Evolutionary conservation across 2,329 filamentous ascomycete genomes (phyloP).

Genomic region (Arthrobotrys sinensis): DNA sequence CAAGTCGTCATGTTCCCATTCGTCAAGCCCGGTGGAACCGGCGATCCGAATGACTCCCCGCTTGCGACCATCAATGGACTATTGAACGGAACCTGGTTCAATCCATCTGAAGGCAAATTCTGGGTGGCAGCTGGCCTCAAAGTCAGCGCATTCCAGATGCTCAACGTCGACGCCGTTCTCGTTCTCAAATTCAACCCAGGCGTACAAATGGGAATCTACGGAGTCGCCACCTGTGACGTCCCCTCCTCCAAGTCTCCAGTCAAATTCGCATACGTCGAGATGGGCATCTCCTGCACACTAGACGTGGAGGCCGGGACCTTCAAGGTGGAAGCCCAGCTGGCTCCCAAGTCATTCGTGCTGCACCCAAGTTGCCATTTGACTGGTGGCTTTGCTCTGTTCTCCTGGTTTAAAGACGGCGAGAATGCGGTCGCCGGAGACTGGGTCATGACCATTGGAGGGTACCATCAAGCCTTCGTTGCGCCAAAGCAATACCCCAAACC

Average conservation of each 20-base stretch:
- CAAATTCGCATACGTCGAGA: constrained; percentile 67
- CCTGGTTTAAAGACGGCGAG: constrained; percentile 66
- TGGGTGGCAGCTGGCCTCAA: constrained; percentile 68
- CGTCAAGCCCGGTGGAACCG: constrained; percentile 51
- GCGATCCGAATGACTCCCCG: background rate
- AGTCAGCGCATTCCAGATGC: constrained; percentile 68
- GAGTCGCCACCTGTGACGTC: constrained; percentile 65
- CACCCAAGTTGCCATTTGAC: constrained; percentile 67
- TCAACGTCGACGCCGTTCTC: constrained; percentile 66
- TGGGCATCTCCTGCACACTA: constrained; percentile 66
- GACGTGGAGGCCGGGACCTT: constrained; percentile 67
- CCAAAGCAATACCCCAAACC: constrained; percentile 68
- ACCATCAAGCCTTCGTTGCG: constrained; percentile 66
- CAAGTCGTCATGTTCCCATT: constrained; percentile 66
- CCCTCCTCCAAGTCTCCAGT: constrained; percentile 59
- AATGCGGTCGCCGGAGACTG: constrained; percentile 66
- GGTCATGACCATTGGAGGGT: constrained; percentile 70
- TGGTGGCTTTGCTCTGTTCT: constrained; percentile 68
- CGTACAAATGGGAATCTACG: constrained; percentile 67
- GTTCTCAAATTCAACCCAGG: constrained; percentile 65
- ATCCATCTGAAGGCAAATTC: constrained; percentile 64
- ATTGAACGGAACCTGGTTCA: constrained; percentile 65
- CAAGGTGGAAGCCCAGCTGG: constrained; percentile 68
- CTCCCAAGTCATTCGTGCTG: constrained; percentile 68
- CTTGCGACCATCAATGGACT: constrained; percentile 52